A percentile compares a stretch with the other conserved stretches of the same genome.
Conservation (phyloP, 805 yeast species). For the Cyberlindnera xylosilytica region DNA sequence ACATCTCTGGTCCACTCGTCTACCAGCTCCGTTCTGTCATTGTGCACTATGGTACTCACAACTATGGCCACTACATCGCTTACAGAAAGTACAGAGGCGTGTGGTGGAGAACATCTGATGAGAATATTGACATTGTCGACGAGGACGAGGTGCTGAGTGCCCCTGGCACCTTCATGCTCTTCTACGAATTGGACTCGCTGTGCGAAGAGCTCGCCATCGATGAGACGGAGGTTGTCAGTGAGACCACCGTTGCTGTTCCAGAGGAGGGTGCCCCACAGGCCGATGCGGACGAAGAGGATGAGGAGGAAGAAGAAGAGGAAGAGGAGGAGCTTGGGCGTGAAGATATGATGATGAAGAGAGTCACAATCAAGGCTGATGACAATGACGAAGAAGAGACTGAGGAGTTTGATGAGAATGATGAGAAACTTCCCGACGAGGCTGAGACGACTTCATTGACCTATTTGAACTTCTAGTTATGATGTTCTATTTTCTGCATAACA, state of each 20-base stretch:
- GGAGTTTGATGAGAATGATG: not conserved
- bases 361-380: constrained; percentile 1
- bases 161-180: constrained; percentile 90
- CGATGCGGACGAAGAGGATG: too few species aligned
- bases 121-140: constrained; percentile 73
- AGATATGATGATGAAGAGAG: not conserved
- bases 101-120: constrained; percentile 97
- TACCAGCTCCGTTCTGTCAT: constrained; percentile 83
- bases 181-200: constrained; percentile 63
- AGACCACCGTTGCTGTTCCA: not conserved
- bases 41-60: constrained; percentile 92
- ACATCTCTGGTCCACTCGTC: constrained; percentile 40
- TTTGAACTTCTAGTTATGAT: not conserved
- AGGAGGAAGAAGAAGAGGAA: not conserved
- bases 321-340: not conserved
- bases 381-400: not conserved
- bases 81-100: constrained; percentile 75
- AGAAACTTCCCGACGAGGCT: not conserved
- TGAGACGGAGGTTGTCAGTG: constrained; percentile 6
- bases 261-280: not conserved
- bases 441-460: not conserved
- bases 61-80: constrained; percentile 95
- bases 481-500: too few species aligned
- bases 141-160: constrained; percentile 78
- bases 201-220: constrained; percentile 22